A percentile compares a stretch with the other conserved stretches of the same genome.
Evolutionary conservation across 2,329 filamentous ascomycete genomes (phyloP).

Genomic region (Xenoacremonium recifei): DNA sequence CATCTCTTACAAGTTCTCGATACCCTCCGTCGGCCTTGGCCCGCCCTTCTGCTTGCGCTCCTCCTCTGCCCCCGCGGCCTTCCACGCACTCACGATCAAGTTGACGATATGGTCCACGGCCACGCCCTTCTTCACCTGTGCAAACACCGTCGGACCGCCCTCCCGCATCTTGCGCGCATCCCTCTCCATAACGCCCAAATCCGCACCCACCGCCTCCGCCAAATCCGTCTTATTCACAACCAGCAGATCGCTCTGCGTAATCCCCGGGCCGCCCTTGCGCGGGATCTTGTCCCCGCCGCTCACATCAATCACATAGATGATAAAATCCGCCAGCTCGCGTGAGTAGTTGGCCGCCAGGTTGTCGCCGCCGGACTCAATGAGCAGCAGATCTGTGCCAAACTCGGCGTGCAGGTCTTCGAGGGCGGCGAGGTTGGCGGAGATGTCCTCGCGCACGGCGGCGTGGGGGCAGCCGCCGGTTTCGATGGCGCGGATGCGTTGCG

Average conservation of each 20-base stretch:
- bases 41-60: slow-evolving; percentile 54
- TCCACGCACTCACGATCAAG: slow-evolving; percentile 89
- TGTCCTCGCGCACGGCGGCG: slow-evolving; percentile 95
- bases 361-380: slow-evolving; percentile 95
- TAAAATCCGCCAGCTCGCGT: slow-evolving; percentile 92
- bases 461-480: slow-evolving; percentile 97
- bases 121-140: slow-evolving; percentile 91
- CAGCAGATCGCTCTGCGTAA: slow-evolving; percentile 91
- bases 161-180: slow-evolving; percentile 94
- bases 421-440: slow-evolving; percentile 87
- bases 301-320: slow-evolving; percentile 98
- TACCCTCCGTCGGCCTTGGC: slow-evolving; percentile 54
- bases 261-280: slow-evolving; percentile 91
- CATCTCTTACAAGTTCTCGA: slow-evolving; percentile 42
- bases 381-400: slow-evolving; percentile 77
- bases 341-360: slow-evolving; percentile 97
- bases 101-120: slow-evolving; percentile 85
- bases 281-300: slow-evolving; percentile 96
- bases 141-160: slow-evolving; percentile 92
- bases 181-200: slow-evolving; percentile 89
- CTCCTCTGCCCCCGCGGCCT: slow-evolving; percentile 76
- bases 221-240: slow-evolving; percentile 98
- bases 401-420: slow-evolving; percentile 83
- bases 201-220: slow-evolving; percentile 85
- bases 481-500: slow-evolving; percentile 86